A percentile compares a stretch with the other conserved stretches of the same genome.
Conservation (phyloP, 2,329 filamentous ascomycete genomes). For the Davidsoniella australis region DNA sequence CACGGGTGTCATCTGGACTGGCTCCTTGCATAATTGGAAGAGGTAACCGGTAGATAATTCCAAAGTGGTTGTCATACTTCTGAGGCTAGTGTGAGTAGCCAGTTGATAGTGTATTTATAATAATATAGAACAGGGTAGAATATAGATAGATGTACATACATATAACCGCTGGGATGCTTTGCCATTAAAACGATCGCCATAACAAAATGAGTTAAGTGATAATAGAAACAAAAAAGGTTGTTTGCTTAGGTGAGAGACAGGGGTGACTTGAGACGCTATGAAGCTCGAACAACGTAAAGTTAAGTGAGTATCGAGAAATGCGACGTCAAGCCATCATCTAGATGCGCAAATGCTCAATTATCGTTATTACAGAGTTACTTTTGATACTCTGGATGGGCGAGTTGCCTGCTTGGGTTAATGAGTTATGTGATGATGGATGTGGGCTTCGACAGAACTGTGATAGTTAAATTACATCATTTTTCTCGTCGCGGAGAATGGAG, state of each 20-base stretch:
- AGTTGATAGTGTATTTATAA: neutral
- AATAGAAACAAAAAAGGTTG: neutral
- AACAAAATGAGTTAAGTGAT: neutral
- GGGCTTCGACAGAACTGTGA: no score
- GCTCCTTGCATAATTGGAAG: no score
- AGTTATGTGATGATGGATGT: no score
- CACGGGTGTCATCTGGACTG: no score
- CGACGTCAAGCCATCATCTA: neutral
- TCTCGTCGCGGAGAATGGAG: no score
- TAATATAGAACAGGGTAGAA: neutral
- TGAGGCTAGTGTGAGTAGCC: no score
- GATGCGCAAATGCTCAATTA: neutral
- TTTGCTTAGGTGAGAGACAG: neutral
- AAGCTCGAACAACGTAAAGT: no score
- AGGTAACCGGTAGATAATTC: no score
- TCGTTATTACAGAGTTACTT: neutral
- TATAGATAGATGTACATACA: neutral
- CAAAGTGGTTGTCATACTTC: no score
- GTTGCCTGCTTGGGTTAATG: no score
- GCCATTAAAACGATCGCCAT: slow-evolving; percentile 4
- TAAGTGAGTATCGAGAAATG: neutral
- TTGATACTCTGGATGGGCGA: neutral
- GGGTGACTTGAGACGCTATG: no score
- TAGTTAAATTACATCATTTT: no score
- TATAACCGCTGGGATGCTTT: slow-evolving; percentile 2